Evolutionary conservation across 176 grass and related monocot genomes (phyloP), one percentile per base, ranked within the genome.

Genomic region (Pharus latifolius): DNA sequence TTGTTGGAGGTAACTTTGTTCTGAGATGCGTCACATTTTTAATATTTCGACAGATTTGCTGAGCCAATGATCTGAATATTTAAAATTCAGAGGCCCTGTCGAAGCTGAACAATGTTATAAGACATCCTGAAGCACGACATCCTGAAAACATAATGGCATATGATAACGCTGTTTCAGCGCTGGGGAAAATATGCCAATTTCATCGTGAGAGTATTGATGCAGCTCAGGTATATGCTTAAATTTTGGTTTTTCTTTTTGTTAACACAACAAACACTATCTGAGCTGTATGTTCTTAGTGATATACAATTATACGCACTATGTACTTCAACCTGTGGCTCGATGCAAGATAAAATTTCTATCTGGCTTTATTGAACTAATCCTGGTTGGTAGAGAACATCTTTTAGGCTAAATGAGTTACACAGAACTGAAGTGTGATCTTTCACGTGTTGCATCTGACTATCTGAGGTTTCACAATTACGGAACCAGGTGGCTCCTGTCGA

Each of bases 171-270:
- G 96, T 99, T 78, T 99, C 90, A 12, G 96, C 96, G 0, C 79
- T 99, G 49, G 96, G 96, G 18, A 99, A 99, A 69, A 91, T 99
- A 74, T 99, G 96, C 25, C 96, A 86, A 49, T 91, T 79, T 65
- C 90, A 99, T 63, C 78, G 90, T 40, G 87, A 95, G 65, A 37
- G 68, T 38, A 91, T 99, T 74, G 96, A 99, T 82, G 84, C 69
- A 55, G 67, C 87, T 61, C 87, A 99, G 84, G 96, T 99, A 86
- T 41, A 57, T 42, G 15, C 33, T 50, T 31, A 22, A 29, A 48
- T 69, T 29, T 63, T 18, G 67, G 14, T 56, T 37, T 13, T 26
- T 38, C 13, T 52, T 49, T 26, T 4, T 11, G 3, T 37, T 40
- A 52, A 63, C 37, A 48, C 15, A 26, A 25, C 24, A 17, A 49